phyloP scores from a whole-genome alignment of 2,329 filamentous ascomycete genomes.

The Hypoxylon sp. region DNA sequence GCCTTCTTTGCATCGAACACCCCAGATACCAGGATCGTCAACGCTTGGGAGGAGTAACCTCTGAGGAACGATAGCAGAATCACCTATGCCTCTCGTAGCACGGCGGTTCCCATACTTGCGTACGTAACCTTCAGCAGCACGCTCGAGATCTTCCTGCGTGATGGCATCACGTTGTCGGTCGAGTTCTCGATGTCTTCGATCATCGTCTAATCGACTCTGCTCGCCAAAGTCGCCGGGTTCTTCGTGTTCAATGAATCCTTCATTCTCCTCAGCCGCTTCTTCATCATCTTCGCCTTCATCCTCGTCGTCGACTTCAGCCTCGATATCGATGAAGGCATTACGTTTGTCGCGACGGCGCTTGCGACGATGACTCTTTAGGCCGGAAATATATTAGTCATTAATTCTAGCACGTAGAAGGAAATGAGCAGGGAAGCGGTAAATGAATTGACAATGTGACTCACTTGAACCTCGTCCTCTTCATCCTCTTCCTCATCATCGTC shows the following conservation, averaged over 20 bases:
- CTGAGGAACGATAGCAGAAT: conserved; percentile 85
- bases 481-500: conserved; percentile 64
- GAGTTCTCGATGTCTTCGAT: conserved; percentile 92
- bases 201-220: conserved; percentile 84
- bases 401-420: background rate
- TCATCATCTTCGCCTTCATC: conserved; percentile 91
- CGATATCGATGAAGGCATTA: conserved; percentile 94
- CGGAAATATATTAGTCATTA: conserved; percentile 14
- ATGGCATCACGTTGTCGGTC: conserved; percentile 92
- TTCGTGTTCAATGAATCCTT: conserved; percentile 88
- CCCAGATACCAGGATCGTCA: conserved; percentile 96
- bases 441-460: conserved; percentile 53
- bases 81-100: conserved; percentile 73
- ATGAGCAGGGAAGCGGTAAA: background rate
- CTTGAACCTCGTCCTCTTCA: conserved; percentile 77
- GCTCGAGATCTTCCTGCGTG: conserved; percentile 91
- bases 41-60: conserved; percentile 91
- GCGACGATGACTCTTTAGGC: conserved; percentile 73
- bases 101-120: conserved; percentile 89
- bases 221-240: conserved; percentile 92
- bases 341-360: conserved; percentile 85
- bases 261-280: conserved; percentile 86
- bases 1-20: conserved; percentile 90
- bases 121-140: conserved; percentile 87
- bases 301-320: conserved; percentile 97